Evolutionary conservation across 495 filamentous ascomycete species (phyloP).

Genomic region (Podospora pseudocomata): DNA sequence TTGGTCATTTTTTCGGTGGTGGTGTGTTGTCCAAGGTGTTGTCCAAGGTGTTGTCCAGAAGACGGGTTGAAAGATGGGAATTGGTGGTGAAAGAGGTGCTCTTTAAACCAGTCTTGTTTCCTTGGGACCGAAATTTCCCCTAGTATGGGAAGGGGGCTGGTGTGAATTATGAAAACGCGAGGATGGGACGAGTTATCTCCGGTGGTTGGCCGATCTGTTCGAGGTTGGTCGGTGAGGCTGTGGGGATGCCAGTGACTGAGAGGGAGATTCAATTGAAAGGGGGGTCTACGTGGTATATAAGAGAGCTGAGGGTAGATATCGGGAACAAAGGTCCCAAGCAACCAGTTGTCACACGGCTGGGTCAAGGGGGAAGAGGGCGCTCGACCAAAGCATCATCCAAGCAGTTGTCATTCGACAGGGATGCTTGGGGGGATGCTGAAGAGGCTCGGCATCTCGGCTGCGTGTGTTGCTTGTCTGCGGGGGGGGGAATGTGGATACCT

Average conservation of each 20-base stretch:
- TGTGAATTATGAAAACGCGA: neutral
- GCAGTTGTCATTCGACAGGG: conserved; percentile 4
- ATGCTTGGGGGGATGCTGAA: neutral
- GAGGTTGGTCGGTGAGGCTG: neutral
- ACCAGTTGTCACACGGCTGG: neutral
- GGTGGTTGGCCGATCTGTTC: neutral
- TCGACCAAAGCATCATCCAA: conserved; percentile 4
- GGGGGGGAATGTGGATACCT: neutral
- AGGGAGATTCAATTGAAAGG: neutral
- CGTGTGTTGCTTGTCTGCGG: neutral
- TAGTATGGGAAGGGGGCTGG: neutral
- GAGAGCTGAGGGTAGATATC: neutral
- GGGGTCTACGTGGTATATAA: neutral
- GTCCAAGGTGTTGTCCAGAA: neutral
- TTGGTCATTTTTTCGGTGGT: conserved; percentile 6
- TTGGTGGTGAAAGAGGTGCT: neutral
- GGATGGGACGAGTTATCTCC: neutral
- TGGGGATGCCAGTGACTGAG: neutral
- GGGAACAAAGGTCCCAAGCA: neutral
- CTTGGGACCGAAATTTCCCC: neutral
- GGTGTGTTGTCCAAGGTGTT: neutral
- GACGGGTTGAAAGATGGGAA: neutral
- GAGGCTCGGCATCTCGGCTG: neutral
- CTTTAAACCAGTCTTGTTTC: neutral
- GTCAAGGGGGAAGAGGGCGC: neutral